These are phyloP conservation scores for Coccomyxa subellipsoidea DNA, from an alignment of 163 green algal genomes.

Conservation along the genomic window DNA sequence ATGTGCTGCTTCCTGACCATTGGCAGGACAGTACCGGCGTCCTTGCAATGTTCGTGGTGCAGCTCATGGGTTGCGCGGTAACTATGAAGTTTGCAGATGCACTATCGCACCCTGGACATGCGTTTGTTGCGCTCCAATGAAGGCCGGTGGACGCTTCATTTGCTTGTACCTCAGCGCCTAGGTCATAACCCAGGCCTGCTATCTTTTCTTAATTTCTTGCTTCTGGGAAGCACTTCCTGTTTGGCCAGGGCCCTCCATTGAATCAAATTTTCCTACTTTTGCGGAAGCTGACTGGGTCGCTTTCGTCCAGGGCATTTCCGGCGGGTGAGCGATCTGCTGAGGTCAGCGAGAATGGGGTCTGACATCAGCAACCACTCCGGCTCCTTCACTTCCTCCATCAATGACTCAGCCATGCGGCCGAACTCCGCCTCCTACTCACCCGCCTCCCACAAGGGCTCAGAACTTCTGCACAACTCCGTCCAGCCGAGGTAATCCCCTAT, in stretches of 20 bases:
- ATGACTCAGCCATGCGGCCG: slow-evolving; percentile 8
- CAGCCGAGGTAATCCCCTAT: background rate
- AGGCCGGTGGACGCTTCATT: no score
- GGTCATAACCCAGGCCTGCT: no score
- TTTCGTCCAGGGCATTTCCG: background rate
- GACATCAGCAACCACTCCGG: background rate
- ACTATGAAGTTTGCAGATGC: no score
- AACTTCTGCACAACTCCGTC: background rate
- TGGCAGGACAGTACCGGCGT: no score
- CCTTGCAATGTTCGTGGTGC: no score
- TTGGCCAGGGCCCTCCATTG: no score
- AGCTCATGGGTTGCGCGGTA: no score
- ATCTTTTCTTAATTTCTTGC: background rate
- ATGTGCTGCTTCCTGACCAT: background rate
- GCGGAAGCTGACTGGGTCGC: background rate
- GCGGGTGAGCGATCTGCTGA: slow-evolving; percentile 16
- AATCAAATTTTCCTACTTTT: no score
- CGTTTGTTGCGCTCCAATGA: no score
- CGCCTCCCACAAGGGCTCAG: background rate
- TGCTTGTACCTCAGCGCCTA: no score
- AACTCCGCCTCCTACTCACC: background rate
- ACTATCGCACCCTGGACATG: no score
- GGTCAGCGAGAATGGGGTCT: background rate
- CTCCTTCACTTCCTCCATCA: slow-evolving; percentile 16
- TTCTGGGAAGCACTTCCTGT: background rate